Evolutionary conservation across 805 yeast species (phyloP).

Genomic region (Debaryomyces castellii): DNA sequence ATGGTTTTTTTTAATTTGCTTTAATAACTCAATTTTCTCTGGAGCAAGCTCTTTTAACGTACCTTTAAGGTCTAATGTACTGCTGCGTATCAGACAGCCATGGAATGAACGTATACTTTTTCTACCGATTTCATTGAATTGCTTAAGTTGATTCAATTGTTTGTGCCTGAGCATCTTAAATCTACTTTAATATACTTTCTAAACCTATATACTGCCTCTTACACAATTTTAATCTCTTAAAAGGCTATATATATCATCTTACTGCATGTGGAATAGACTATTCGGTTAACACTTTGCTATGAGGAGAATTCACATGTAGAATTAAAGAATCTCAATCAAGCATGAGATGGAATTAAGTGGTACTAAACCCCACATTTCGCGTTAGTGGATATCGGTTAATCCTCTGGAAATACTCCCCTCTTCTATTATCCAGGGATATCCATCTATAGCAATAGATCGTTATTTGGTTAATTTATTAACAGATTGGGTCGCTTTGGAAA

Average conservation of each 20-base stretch:
- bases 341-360: neutral
- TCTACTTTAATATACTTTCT: neutral
- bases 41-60: constrained; percentile 88
- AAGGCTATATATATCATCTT: no score
- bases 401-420: neutral
- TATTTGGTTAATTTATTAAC: no score
- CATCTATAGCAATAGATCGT: neutral
- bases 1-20: constrained; percentile 81
- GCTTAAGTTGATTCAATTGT: neutral
- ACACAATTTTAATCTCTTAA: no score
- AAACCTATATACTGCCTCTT: no score
- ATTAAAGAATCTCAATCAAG: neutral
- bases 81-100: neutral
- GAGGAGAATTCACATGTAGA: neutral
- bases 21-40: constrained; percentile 85
- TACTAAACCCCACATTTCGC: neutral
- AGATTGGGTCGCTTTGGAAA: neutral
- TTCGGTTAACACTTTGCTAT: neutral
- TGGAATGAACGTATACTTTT: neutral
- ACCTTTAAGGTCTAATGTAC: constrained; percentile 71
- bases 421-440: neutral
- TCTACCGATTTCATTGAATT: neutral
- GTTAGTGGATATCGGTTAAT: neutral
- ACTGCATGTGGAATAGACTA: neutral
- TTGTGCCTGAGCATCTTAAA: neutral